These are phyloP conservation scores for Tuber brumale DNA, from an alignment of 495 filamentous ascomycete genomes.

Conservation along the genomic window DNA sequence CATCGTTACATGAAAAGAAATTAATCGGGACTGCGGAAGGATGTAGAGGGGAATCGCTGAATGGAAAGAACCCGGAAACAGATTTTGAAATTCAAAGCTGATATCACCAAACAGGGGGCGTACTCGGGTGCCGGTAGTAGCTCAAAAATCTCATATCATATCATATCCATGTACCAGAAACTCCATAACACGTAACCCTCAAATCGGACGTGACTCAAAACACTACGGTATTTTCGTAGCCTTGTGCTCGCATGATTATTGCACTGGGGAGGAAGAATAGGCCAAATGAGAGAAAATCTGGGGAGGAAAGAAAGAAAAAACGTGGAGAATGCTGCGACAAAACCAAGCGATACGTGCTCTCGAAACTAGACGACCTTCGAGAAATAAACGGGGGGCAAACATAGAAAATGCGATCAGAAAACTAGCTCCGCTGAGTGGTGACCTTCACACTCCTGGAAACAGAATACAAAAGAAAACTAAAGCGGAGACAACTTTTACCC, in stretches of 20 bases:
- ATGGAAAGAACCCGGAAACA: not conserved
- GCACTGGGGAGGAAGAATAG: not conserved
- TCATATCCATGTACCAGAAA: conserved; percentile 1
- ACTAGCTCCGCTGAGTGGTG: not conserved
- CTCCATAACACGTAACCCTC: not conserved
- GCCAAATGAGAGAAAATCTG: not conserved
- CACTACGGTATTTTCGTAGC: not conserved
- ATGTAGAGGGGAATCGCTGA: not conserved
- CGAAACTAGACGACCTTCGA: not conserved
- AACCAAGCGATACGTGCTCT: not conserved
- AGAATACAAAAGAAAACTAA: not conserved
- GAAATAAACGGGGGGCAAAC: not conserved
- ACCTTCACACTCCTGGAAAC: not conserved
- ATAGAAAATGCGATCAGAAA: conserved; percentile 1
- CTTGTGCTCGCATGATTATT: not conserved
- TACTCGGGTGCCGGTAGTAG: not conserved
- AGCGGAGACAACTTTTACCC: not conserved
- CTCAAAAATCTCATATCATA: not conserved
- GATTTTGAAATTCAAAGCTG: not conserved
- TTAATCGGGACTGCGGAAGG: not conserved
- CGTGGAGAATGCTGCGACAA: not conserved
- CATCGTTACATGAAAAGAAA: not conserved
- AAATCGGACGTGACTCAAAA: not conserved
- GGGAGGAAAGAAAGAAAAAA: not conserved
- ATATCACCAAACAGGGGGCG: not conserved